These are phyloP conservation scores for Ceratobasidium sp. DNA, from an alignment of 1,284 basidiomycete species.

Conservation along the genomic window DNA sequence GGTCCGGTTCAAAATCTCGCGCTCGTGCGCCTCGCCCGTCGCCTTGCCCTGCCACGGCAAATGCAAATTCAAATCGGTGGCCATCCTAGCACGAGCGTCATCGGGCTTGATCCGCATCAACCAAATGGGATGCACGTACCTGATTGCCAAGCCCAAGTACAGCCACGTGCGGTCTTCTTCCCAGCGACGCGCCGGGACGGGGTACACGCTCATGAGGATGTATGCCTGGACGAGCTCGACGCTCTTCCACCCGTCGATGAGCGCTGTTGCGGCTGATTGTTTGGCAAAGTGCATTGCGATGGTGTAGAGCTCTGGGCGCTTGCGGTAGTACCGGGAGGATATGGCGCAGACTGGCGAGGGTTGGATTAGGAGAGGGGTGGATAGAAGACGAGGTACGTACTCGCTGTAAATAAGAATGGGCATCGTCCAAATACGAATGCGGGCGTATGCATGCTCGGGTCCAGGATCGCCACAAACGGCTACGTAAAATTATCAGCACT, in stretches of 20 bases:
- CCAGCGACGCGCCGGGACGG: slow-evolving; percentile 80
- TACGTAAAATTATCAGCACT: slow-evolving; percentile 52
- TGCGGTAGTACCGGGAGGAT: slow-evolving; percentile 75
- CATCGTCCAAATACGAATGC: slow-evolving; percentile 77
- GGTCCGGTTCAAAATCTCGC: slow-evolving; percentile 82
- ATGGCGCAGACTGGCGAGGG: slow-evolving; percentile 72
- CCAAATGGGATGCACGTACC: slow-evolving; percentile 57
- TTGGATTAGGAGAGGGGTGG: slow-evolving; percentile 64
- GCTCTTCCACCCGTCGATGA: slow-evolving; percentile 84
- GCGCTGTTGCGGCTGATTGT: slow-evolving; percentile 78
- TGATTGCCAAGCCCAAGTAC: slow-evolving; percentile 81
- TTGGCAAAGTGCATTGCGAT: slow-evolving; percentile 90
- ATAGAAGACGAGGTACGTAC: slow-evolving; percentile 57
- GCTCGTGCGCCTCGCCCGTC: slow-evolving; percentile 73
- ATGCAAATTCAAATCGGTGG: slow-evolving; percentile 86
- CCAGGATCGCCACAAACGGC: slow-evolving; percentile 78
- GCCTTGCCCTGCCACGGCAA: slow-evolving; percentile 70
- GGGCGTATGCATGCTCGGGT: slow-evolving; percentile 77
- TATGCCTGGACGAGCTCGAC: slow-evolving; percentile 77
- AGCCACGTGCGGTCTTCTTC: slow-evolving; percentile 86
- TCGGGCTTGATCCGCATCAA: neutral
- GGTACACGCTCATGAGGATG: slow-evolving; percentile 81
- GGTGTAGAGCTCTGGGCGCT: slow-evolving; percentile 81
- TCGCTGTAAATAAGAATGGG: slow-evolving; percentile 83
- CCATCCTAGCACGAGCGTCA: slow-evolving; percentile 60